Evolutionary conservation across 2,329 filamentous ascomycete genomes (phyloP).

Genomic region (Mycogone perniciosa): DNA sequence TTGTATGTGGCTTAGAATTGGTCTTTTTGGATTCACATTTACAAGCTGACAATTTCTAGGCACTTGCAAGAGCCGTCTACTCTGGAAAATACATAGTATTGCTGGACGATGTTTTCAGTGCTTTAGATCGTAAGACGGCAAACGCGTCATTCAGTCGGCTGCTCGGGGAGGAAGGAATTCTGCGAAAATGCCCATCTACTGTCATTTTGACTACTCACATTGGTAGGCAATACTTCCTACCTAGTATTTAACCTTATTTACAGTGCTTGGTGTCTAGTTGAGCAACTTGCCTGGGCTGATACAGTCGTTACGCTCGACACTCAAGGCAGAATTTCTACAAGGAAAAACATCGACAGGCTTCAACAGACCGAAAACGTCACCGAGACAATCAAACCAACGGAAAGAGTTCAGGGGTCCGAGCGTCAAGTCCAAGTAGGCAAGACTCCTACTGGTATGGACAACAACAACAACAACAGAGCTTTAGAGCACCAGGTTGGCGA

Average conservation of each 20-base stretch:
- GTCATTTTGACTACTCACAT: neutral
- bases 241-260: neutral
- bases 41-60: constrained; percentile 11
- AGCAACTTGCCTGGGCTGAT: neutral
- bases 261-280: neutral
- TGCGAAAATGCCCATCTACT: neutral
- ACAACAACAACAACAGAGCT: too few species aligned
- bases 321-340: neutral
- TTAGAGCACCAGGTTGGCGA: neutral
- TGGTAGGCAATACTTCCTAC: neutral
- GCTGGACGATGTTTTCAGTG: constrained; percentile 11
- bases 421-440: neutral
- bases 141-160: neutral
- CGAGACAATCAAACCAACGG: neutral
- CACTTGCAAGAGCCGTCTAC: constrained; percentile 38
- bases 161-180: neutral
- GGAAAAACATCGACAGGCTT: too few species aligned
- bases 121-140: neutral
- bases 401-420: too few species aligned
- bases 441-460: neutral
- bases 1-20: constrained; percentile 22
- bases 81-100: constrained; percentile 26
- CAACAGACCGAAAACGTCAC: neutral
- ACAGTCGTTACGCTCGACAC: neutral
- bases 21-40: constrained; percentile 15